Base-by-base conservation (phyloP, 805 yeast genomes). In the Yamadazyma kitorensis region DNA sequence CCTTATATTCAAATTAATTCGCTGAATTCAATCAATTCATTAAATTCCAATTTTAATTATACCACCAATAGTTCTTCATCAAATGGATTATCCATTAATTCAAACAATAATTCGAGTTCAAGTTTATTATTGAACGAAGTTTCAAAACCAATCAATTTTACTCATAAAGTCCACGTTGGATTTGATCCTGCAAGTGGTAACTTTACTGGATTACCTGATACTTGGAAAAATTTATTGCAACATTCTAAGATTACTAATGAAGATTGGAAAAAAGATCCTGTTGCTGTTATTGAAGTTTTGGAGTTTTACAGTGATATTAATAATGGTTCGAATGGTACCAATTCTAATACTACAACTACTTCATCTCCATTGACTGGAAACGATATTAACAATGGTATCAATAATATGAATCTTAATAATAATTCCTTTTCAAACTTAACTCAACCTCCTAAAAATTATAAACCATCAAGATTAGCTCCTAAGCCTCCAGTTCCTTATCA, bases 131-230 rank as follows among this genome's bases (percentile, higher is more conserved):
- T 31, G 17, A 61, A 71, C 3, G 69, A 64, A 6, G 96, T 93
- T 8, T 88, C 97, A 3, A 81, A 80, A 24, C 99, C 99, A 6
- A 86, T 91, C 12, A 89, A 91, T 57, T 91, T 91, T 58, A 87
- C 95, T 8, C 98, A 94, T 56, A 85, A 82, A 52, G 96, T 89
- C 12, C 93, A 85, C 55, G 91, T 85, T 17, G 89, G 89, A 1
- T 84, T 82, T 50, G 94, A 85, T 55, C 91, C 93, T 4, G 80
- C 84, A 18, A 74, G 72, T 47, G 82, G 82, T 13, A 70, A 68
- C 35, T 72, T 74, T 45, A 71, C 76, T 13, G 78, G 76, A 6
- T 64, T 74, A 35, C 80, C 81, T 1, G 78, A 76, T 16, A 71
- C 76, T 27, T 76, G 81, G 82, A 66, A 72, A 40, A 68, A 63